Base-by-base conservation (phyloP, 495 filamentous ascomycete genomes). In the Talaromyces thailandensis region DNA sequence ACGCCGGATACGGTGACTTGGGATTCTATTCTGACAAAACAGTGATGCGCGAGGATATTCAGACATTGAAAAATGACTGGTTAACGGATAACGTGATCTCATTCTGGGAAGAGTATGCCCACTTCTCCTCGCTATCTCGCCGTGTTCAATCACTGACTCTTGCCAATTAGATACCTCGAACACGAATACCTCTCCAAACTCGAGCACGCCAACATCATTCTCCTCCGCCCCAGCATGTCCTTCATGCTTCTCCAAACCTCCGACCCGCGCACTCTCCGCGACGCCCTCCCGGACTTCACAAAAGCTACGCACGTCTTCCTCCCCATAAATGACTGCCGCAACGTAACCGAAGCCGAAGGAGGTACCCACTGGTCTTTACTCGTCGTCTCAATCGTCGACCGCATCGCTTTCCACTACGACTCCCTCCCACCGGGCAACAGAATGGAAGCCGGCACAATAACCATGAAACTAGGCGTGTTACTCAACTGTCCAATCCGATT, bases 31-130 rank as follows among this genome's bases (percentile, higher is more conserved):
- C 26, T 43, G 35, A 55, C 31, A 55, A 58, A 1, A 61, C 29
- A 91, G 88, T 93, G 67, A 92, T 87, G 58, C 81, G 84, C 70
- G 91, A 93, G 69, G 94, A 98, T 73, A 83, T 97, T 64, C 87
- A 89, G 71, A 86, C 86, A 29, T 81, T 98, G 53, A 93, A 90
- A 76, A 79, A 89, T 71, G 95, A 97, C 78, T 98, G 94, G 94
- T 79, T 98, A 56, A 98, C 93, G n/a, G 94, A 98, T 72, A 96
- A 96, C 78, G 92, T 96, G 83, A 98, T 98, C 56, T 89, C 92
- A 58, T 98, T 98, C 71, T 98, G 94, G 93, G 90, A 97, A 82
- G 94, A 97, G 85, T 96, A 86, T 74, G 85, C 78, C 2, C 48
- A 4, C n/a, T 25, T 31, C 58, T 28, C 51, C 43, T 62, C 48